Evolutionary conservation across 2,329 filamentous ascomycete species (phyloP), one percentile per base, ranked within the genome.

Genomic region (Trichoderma endophyticum): DNA sequence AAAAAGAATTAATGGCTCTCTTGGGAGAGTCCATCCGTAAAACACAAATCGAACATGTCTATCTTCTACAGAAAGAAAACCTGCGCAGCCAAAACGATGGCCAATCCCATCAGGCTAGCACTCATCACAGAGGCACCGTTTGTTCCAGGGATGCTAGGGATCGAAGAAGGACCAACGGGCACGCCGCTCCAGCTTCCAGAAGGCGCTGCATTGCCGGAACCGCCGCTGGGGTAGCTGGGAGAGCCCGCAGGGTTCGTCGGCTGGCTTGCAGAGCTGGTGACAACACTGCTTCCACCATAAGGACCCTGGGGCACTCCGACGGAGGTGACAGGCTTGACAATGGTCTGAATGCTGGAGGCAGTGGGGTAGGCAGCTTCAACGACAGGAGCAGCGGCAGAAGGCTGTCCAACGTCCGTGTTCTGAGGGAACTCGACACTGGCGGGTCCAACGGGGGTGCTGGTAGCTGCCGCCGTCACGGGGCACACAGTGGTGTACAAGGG

Each of bases 91-190:
- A 77, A 73, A 66, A 77, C 71, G 54, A 77, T 77, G 11, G 76
- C 67, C 71, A 80, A 43, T 18, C 75, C 77, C 18, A 75, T 59
- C 65, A 81, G 51, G 21, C 80, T 74, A 18, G 76, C 72, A 4
- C 72, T 73, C 56, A 80, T 57, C 18, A 73, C 75, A 24, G 80
- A 79, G 72, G 86, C 87, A 77, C 86, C 86, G 73, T 84, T 86
- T 26, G 84, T 85, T 75, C 83, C 81, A 75, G 82, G 81, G 64
- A 79, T 77, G 75, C 78, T 77, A 71, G 79, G 77, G n/a, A 62
- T 26, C 11, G 73, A n/a, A 18, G 74, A 74, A 26, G 73, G 70
- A 6, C 61, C 70, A 60, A 67, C 62, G 6, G 71, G 68, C 24
- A 67, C 56, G 39, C 59, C 51, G 43, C 72, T 71, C 71, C 61